Evolutionary conservation across 2,329 filamentous ascomycete genomes (phyloP).

Genomic region (Hymenoscyphus fraxineus): DNA sequence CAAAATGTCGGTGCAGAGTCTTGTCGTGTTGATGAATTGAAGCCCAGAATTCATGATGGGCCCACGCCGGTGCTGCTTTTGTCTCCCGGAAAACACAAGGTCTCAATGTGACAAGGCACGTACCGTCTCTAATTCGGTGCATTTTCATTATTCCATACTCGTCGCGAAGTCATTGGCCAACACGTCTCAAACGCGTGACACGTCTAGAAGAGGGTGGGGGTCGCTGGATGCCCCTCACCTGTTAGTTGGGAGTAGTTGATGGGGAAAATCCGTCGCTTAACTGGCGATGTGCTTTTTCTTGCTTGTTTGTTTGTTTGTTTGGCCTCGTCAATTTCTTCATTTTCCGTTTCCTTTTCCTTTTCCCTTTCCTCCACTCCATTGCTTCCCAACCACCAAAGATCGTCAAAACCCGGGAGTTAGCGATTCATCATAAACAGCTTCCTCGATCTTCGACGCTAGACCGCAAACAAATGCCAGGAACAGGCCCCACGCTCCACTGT

Average conservation of each 20-base stretch:
- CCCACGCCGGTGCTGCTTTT: slow-evolving; percentile 16
- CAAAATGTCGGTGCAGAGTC: slow-evolving; percentile 1
- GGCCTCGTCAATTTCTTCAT: background rate
- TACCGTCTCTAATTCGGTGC: slow-evolving; percentile 2
- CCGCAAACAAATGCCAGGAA: slow-evolving; percentile 21
- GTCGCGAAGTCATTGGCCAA: slow-evolving; percentile 24
- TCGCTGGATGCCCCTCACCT: slow-evolving; percentile 4
- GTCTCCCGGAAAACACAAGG: background rate
- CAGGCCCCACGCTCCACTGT: slow-evolving; percentile 14
- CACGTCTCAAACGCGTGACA: slow-evolving; percentile 20
- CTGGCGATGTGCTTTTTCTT: background rate
- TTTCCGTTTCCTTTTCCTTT: background rate
- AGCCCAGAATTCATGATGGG: slow-evolving; percentile 10
- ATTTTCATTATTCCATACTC: slow-evolving; percentile 16
- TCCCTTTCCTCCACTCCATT: background rate
- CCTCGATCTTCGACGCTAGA: slow-evolving; percentile 13
- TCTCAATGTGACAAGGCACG: slow-evolving; percentile 2
- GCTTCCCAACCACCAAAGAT: background rate
- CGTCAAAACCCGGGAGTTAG: slow-evolving; percentile 3
- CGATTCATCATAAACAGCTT: slow-evolving; percentile 12
- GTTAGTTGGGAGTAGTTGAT: background rate
- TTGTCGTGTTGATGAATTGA: slow-evolving; percentile 7
- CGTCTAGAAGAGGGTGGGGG: slow-evolving; percentile 8
- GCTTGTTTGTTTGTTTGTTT: slow-evolving; percentile 6
- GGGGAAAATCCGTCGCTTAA: background rate